These are phyloP conservation scores for Sphaerulina vaccinii DNA, from an alignment of 2,329 filamentous ascomycete genomes.

Conservation along the genomic window DNA sequence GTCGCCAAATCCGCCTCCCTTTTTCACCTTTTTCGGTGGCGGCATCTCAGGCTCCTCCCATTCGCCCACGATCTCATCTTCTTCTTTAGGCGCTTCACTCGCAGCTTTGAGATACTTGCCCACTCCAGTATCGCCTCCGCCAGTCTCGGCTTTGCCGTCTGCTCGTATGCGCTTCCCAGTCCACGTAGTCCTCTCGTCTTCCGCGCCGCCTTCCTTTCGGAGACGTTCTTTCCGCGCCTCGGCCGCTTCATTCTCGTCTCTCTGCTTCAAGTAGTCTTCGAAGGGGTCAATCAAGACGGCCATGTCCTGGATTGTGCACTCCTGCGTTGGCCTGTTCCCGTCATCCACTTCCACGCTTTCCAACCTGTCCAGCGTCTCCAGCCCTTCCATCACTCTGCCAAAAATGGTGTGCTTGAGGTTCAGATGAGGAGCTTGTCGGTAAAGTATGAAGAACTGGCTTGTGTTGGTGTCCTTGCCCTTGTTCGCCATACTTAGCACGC, in stretches of 20 bases:
- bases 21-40: slow-evolving; percentile 73
- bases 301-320: slow-evolving; percentile 78
- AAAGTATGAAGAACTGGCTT: slow-evolving; percentile 91
- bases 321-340: slow-evolving; percentile 71
- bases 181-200: slow-evolving; percentile 91
- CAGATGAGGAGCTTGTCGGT: slow-evolving; percentile 78
- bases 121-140: slow-evolving; percentile 52
- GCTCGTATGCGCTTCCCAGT: slow-evolving; percentile 84
- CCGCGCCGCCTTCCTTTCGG: slow-evolving; percentile 65
- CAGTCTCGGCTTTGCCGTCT: slow-evolving; percentile 56
- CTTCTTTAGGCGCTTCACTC: slow-evolving; percentile 39
- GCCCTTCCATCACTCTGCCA: slow-evolving; percentile 74
- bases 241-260: slow-evolving; percentile 53
- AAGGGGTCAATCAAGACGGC: slow-evolving; percentile 92
- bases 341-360: slow-evolving; percentile 74
- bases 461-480: slow-evolving; percentile 98
- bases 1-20: slow-evolving; percentile 76
- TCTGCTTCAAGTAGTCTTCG: slow-evolving; percentile 80
- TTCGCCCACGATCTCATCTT: slow-evolving; percentile 62
- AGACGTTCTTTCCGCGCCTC: slow-evolving; percentile 65
- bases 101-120: slow-evolving; percentile 80
- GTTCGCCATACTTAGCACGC: slow-evolving; percentile 91
- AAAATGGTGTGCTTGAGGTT: slow-evolving; percentile 98
- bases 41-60: slow-evolving; percentile 62
- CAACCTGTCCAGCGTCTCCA: slow-evolving; percentile 66